Percentiles rank a stretch among this genome's conserved stretches.
Evolutionary conservation across 176 grass and related monocot genomes (phyloP).

Genomic region (Pharus latifolius): DNA sequence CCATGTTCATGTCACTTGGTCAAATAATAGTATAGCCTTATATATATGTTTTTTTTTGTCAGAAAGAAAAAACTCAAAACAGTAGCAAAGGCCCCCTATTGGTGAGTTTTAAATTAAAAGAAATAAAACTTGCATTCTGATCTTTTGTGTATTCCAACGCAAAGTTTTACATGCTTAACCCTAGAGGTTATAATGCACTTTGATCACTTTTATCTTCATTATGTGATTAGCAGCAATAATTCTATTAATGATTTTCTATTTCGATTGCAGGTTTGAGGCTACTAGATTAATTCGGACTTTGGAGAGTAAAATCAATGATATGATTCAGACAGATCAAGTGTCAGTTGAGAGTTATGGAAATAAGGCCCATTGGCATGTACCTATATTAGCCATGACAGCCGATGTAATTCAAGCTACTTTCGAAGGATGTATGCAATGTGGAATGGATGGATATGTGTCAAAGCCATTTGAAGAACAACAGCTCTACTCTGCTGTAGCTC

Average conservation of each 20-base stretch:
- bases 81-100: too few relatives aligned
- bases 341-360: conserved; percentile 17
- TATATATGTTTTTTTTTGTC: background rate
- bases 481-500: conserved; percentile 61
- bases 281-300: conserved; percentile 35
- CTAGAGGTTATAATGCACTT: background rate
- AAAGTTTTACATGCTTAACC: background rate
- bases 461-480: conserved; percentile 77
- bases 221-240: background rate
- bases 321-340: conserved; percentile 25
- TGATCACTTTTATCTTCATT: background rate
- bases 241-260: background rate
- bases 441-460: conserved; percentile 76
- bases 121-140: too few relatives aligned
- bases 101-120: too few relatives aligned
- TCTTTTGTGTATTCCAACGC: too few relatives aligned
- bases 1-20: background rate
- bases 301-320: conserved; percentile 48
- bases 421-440: conserved; percentile 53
- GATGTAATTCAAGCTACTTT: conserved; percentile 81
- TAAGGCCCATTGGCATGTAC: conserved; percentile 45
- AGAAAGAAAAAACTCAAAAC: too few relatives aligned
- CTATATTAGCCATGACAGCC: conserved; percentile 78
- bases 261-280: conserved; percentile 58
- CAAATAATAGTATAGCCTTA: background rate